phyloP scores from a whole-genome alignment of 75 land plant genomes.

The Ceratopteris richardii region DNA sequence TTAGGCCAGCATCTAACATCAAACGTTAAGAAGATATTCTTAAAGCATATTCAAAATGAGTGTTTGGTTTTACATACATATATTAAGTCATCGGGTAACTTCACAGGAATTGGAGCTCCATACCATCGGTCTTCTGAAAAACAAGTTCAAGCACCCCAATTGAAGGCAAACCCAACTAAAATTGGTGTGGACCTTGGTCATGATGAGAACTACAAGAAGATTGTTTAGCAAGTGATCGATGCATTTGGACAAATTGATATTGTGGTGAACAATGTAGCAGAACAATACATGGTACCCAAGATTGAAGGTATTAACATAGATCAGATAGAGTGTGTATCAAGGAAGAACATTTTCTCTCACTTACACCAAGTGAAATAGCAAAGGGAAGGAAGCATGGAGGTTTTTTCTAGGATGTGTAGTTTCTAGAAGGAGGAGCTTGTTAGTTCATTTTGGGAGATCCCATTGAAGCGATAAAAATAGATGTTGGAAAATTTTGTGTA shows the following conservation, averaged over 20 bases:
- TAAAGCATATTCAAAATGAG: too few relatives aligned
- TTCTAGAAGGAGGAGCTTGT: too few relatives aligned
- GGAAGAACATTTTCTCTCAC: conserved; percentile 70
- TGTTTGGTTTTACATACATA: too few relatives aligned
- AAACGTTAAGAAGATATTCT: too few relatives aligned
- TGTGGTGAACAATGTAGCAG: conserved; percentile 1
- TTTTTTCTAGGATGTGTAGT: too few relatives aligned
- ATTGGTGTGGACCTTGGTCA: conserved; percentile 63
- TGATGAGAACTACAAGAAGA: conserved; percentile 81
- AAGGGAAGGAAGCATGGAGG: too few relatives aligned
- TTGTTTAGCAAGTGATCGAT: conserved; percentile 49
- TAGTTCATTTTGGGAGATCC: too few relatives aligned
- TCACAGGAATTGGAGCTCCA: too few relatives aligned
- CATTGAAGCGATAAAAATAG: too few relatives aligned
- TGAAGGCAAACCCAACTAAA: conserved; percentile 53
- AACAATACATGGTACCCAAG: conserved; percentile 28
- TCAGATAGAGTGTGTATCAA: conserved; percentile 57
- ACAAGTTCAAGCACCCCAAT: conserved; percentile 29
- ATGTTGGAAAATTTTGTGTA: too few relatives aligned
- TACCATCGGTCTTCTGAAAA: conserved; percentile 42
- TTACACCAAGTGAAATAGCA: conserved; percentile 39
- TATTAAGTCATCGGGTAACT: too few relatives aligned
- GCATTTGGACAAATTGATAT: conserved; percentile 68
- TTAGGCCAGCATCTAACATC: too few relatives aligned
- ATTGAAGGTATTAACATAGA: conserved; percentile 51